Percentiles rank a stretch among this genome's conserved stretches.
Evolutionary conservation across 805 yeast genomes (phyloP).

Genomic region (Suhomyces faveliae): DNA sequence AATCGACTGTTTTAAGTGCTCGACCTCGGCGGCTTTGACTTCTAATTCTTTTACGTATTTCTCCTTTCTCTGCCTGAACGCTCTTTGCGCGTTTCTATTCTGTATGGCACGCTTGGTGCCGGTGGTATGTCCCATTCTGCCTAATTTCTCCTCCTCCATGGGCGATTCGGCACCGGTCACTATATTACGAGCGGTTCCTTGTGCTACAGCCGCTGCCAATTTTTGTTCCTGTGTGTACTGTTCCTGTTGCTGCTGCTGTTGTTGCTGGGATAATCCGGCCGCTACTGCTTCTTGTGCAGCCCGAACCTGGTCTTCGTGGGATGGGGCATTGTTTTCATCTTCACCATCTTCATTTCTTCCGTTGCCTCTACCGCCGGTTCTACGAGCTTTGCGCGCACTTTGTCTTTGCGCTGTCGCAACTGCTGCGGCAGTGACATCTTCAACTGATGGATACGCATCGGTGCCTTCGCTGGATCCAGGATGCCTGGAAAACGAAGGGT

Average conservation of each 20-base stretch:
- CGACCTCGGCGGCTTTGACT: slow-evolving; percentile 60
- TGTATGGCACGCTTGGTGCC: slow-evolving; percentile 86
- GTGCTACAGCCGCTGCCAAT: slow-evolving; percentile 4
- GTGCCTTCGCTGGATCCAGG: slow-evolving; percentile 12
- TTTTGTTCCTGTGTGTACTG: slow-evolving; percentile 4
- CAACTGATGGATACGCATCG: slow-evolving; percentile 25
- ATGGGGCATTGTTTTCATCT: slow-evolving; percentile 5
- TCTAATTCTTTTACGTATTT: slow-evolving; percentile 79
- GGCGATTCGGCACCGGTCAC: neutral
- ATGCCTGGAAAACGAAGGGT: slow-evolving; percentile 30
- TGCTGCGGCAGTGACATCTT: slow-evolving; percentile 26
- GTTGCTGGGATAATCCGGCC: slow-evolving; percentile 4
- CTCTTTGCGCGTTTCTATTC: slow-evolving; percentile 88
- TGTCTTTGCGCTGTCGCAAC: slow-evolving; percentile 23
- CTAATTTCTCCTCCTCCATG: slow-evolving; percentile 12
- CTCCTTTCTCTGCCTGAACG: slow-evolving; percentile 84
- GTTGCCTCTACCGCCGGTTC: neutral
- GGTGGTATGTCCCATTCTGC: slow-evolving; percentile 43
- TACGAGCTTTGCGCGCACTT: slow-evolving; percentile 5
- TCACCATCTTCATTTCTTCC: slow-evolving; percentile 2
- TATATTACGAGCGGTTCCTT: neutral
- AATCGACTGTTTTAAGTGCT: slow-evolving; percentile 60
- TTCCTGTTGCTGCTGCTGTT: slow-evolving; percentile 3
- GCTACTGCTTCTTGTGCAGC: slow-evolving; percentile 10
- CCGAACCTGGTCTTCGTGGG: slow-evolving; percentile 10